phyloP scores from a whole-genome alignment of 768 basidiomycete species.

The Collybiopsis luxurians region DNA sequence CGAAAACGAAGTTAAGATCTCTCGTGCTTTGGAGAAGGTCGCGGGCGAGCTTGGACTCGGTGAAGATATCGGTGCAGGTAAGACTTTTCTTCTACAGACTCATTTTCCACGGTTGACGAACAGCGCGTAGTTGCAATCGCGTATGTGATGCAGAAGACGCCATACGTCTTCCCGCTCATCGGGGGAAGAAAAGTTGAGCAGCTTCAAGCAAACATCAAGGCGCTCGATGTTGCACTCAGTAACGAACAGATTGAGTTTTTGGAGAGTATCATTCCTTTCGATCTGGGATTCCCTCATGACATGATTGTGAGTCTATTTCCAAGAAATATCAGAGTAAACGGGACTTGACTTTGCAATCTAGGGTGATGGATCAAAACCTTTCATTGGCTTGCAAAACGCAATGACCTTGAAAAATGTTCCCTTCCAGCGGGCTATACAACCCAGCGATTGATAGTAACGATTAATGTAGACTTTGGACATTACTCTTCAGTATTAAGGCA shows the following conservation, averaged over 20 bases:
- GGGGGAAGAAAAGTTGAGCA: constrained; percentile 20
- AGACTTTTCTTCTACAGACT: neutral
- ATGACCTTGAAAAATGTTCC: neutral
- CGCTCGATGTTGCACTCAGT: constrained; percentile 34
- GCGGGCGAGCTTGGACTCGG: constrained; percentile 36
- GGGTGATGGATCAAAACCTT: neutral
- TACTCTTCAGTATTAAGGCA: too few species aligned
- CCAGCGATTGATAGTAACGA: neutral
- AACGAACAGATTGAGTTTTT: constrained; percentile 33
- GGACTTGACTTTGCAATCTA: neutral
- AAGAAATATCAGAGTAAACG: too few species aligned
- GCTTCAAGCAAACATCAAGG: constrained; percentile 29
- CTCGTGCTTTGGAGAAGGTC: constrained; percentile 33
- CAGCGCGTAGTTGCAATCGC: constrained; percentile 16
- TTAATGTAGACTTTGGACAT: too few species aligned
- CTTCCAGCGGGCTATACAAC: neutral
- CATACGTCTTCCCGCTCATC: constrained; percentile 21
- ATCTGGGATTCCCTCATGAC: constrained; percentile 1
- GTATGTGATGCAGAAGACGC: constrained; percentile 25
- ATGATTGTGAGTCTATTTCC: neutral
- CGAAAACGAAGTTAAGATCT: constrained; percentile 28
- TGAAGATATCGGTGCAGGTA: constrained; percentile 17
- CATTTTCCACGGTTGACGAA: neutral
- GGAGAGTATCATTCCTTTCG: constrained; percentile 23
- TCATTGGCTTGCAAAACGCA: neutral